A percentile compares a stretch with the other conserved stretches of the same genome.
Evolutionary conservation across 208 protist genomes (phyloP).

Genomic region (Acanthamoeba royreba): DNA sequence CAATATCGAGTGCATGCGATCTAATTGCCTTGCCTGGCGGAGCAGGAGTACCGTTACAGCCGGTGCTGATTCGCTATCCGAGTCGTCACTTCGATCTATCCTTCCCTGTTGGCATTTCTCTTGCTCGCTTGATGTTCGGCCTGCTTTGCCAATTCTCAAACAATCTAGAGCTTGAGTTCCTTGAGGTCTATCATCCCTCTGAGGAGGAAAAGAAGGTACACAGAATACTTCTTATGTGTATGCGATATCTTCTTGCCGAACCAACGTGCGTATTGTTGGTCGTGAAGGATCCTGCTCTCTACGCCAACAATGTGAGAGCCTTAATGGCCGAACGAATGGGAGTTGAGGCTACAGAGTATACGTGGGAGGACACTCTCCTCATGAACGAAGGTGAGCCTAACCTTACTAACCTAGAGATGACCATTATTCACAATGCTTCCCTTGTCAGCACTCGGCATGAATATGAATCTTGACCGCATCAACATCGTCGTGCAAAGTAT

Average conservation of each 20-base stretch:
- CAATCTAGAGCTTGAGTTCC: neutral
- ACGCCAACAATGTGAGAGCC: neutral
- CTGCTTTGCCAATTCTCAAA: neutral
- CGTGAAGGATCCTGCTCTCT: neutral
- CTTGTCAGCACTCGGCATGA: neutral
- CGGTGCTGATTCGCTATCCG: neutral
- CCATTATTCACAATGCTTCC: neutral
- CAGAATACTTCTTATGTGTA: neutral
- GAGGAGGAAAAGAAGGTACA: neutral
- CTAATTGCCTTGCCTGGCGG: neutral
- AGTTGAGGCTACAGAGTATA: neutral
- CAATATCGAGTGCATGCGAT: no score
- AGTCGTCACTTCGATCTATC: constrained; percentile 4
- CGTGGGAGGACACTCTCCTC: neutral
- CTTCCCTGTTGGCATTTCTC: neutral
- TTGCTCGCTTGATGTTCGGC: neutral
- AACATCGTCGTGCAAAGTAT: neutral
- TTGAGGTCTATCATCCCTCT: neutral
- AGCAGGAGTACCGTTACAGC: constrained; percentile 7
- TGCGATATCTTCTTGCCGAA: neutral
- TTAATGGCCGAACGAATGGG: neutral
- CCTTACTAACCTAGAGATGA: neutral
- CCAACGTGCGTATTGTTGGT: no score
- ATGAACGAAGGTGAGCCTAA: neutral
- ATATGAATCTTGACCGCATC: neutral